Base-by-base conservation (phyloP, 345 rosid genomes). In the Combretum micranthum region DNA sequence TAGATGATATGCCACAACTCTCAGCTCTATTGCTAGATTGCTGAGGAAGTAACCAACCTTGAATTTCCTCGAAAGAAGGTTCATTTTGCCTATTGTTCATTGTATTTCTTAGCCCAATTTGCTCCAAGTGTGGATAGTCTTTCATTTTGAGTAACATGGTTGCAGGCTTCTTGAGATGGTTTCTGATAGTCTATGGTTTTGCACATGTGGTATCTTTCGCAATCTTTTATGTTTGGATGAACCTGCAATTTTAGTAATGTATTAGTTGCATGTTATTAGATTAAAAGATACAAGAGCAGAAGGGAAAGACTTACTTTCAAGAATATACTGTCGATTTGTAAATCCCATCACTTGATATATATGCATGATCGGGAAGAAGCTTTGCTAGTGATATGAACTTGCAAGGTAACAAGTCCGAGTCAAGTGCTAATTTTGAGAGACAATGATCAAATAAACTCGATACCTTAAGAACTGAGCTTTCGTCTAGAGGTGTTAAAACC, bases 171-270 rank as follows among this genome's bases (percentile, higher is more conserved):
- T 4, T 26, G 53, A 12, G 53, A 20, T 20, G 20, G 53, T 15
- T 50, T 50, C 53, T 50, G 53, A 12, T 32, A 50, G 53, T 50
- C 53, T 26, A 50, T 50, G 26, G 25, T 3, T 22, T 26, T 50
- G 53, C 53, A 50, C 13, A 50, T 6, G 21, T 20, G 13, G 26
- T 50, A 20, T 32, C 32, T 15, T n/a, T 7, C n/a, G n/a, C 32
- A 22, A 12, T 50, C 53, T 20, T 11, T 50, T 19, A 50, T 2
- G 12, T 10, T 26, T 7, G 53, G 25, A 50, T 50, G 53, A 20
- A 26, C 53, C 32, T 50, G 25, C 20, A 9, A 3, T 20, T 19
- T 20, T 5, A 50, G 49, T 46, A 15, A 46, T 17, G 14, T n/a
- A n/a, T n/a, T n/a, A n/a, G n/a, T n/a, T n/a, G n/a, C n/a, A n/a